Evolutionary conservation across 257 asterid species (phyloP).

Genomic region (Schizonepeta tenuifolia): DNA sequence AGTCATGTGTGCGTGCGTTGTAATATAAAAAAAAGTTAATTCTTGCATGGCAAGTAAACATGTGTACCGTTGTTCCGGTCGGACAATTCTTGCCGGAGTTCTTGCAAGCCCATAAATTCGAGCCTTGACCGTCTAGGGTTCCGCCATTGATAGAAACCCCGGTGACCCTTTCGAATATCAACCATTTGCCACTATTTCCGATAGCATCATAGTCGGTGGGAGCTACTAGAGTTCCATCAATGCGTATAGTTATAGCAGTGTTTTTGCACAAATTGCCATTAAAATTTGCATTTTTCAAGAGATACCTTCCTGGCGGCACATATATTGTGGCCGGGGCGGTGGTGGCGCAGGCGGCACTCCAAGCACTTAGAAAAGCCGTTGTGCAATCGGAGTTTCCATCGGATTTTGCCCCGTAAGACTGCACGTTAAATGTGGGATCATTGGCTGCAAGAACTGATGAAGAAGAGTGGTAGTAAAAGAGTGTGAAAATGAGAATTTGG

Average conservation of each 20-base stretch:
- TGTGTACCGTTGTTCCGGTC: slow-evolving; percentile 41
- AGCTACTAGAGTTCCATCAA: slow-evolving; percentile 63
- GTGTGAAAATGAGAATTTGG: slow-evolving; percentile 27
- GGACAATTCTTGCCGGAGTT: slow-evolving; percentile 50
- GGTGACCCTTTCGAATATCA: slow-evolving; percentile 49
- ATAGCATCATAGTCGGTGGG: slow-evolving; percentile 53
- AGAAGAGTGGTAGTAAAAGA: slow-evolving; percentile 11
- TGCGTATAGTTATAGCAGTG: slow-evolving; percentile 41
- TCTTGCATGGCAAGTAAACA: neutral
- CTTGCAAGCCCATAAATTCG: slow-evolving; percentile 54
- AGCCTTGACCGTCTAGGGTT: slow-evolving; percentile 50
- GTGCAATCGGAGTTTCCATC: slow-evolving; percentile 52
- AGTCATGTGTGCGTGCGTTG: no score
- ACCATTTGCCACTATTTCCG: slow-evolving; percentile 48
- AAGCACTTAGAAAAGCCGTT: slow-evolving; percentile 46
- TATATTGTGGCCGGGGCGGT: slow-evolving; percentile 43
- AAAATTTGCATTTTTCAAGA: slow-evolving; percentile 36
- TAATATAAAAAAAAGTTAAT: no score
- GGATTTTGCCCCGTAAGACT: slow-evolving; percentile 47
- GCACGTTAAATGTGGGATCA: slow-evolving; percentile 36
- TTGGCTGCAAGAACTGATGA: slow-evolving; percentile 33
- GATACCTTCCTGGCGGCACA: slow-evolving; percentile 55
- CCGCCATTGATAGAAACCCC: slow-evolving; percentile 66
- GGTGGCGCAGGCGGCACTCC: slow-evolving; percentile 54
- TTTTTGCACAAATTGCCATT: slow-evolving; percentile 46